phyloP scores from a whole-genome alignment of 75 land plant species.

The Pinus taeda region DNA sequence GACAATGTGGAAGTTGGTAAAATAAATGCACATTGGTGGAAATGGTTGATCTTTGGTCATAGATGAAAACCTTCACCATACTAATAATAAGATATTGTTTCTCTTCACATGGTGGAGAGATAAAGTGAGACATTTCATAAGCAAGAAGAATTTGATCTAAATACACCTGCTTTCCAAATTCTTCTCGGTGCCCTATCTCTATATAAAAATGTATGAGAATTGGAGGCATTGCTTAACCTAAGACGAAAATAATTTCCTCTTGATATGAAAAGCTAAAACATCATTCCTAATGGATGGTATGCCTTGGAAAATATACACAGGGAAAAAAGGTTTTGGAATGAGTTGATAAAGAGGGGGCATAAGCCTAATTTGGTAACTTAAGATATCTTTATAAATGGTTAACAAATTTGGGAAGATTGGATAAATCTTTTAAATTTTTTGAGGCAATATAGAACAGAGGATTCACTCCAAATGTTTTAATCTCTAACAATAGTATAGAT shows the following conservation, averaged over 20 bases:
- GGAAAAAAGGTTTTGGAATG: too few relatives aligned
- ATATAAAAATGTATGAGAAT: conserved; percentile 53
- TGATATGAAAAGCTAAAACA: conserved; percentile 52
- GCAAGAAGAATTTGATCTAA: conserved; percentile 34
- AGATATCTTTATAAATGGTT: too few relatives aligned
- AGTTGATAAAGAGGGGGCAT: too few relatives aligned
- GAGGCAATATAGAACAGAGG: too few relatives aligned
- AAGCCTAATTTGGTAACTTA: too few relatives aligned
- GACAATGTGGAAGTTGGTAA: conserved; percentile 29
- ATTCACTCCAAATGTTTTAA: too few relatives aligned
- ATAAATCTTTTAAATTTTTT: too few relatives aligned
- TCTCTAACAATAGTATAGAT: too few relatives aligned
- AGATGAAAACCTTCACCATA: conserved; percentile 29
- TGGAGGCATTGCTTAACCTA: conserved; percentile 38
- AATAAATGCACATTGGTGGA: conserved; percentile 34
- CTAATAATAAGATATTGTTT: conserved; percentile 29
- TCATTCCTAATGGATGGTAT: conserved; percentile 73
- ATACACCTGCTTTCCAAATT: conserved; percentile 36
- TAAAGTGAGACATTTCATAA: conserved; percentile 40
- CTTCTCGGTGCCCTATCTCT: conserved; percentile 49
- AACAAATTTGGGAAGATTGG: too few relatives aligned
- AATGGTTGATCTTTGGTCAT: conserved; percentile 14
- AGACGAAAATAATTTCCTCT: conserved; percentile 27
- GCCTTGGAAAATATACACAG: conserved; percentile 31
- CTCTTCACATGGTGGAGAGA: conserved; percentile 41